These are phyloP conservation scores for Colletotrichum chrysophilum DNA, from an alignment of 2,329 filamentous ascomycete species.

Conservation along the genomic window DNA sequence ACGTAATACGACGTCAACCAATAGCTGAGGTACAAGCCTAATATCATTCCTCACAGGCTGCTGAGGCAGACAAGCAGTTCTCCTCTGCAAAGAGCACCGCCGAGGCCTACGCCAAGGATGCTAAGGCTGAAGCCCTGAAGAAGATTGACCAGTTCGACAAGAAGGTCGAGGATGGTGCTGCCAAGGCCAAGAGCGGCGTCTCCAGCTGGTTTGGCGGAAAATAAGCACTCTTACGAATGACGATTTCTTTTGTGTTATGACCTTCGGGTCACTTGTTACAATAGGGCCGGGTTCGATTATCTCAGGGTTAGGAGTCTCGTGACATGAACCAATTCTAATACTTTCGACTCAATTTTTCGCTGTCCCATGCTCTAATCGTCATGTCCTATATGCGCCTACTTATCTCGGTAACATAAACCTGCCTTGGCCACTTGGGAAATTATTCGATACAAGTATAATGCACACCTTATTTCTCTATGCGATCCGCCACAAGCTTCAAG, in stretches of 20 bases:
- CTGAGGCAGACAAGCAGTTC: slow-evolving; percentile 68
- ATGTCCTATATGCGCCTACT: background rate
- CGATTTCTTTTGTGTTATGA: background rate
- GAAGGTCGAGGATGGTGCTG: slow-evolving; percentile 77
- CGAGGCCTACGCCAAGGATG: slow-evolving; percentile 65
- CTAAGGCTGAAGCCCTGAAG: slow-evolving; percentile 68
- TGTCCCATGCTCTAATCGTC: background rate
- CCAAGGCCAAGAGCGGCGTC: slow-evolving; percentile 83
- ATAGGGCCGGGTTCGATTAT: background rate
- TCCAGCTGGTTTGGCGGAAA: slow-evolving; percentile 85
- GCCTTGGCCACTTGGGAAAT: background rate
- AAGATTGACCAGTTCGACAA: slow-evolving; percentile 85
- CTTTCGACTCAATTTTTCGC: background rate
- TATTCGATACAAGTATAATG: background rate
- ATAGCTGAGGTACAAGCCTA: background rate
- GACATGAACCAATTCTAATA: background rate
- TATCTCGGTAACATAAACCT: background rate
- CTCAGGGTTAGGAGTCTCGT: background rate
- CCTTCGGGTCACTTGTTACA: background rate
- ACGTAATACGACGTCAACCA: slow-evolving; percentile 38
- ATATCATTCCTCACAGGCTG: slow-evolving; percentile 48
- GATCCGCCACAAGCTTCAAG: slow-evolving; percentile 74
- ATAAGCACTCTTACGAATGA: slow-evolving; percentile 25
- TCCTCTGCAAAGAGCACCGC: slow-evolving; percentile 65
- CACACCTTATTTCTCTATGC: slow-evolving; percentile 33